Evolutionary conservation across 495 filamentous ascomycete genomes (phyloP).

Genomic region (Daldinia caldariorum): DNA sequence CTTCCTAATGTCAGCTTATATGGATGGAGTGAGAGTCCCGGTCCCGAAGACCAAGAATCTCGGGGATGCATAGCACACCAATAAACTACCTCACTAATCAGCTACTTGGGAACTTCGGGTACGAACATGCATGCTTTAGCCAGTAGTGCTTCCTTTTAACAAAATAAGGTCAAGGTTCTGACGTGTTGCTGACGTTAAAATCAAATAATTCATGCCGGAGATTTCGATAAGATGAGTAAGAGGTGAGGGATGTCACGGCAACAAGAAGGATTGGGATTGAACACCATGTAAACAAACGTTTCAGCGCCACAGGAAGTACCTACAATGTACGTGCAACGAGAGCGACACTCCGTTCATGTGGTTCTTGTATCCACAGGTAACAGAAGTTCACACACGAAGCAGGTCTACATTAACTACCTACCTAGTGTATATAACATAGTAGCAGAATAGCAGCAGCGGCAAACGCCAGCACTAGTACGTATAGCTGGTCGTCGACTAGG

Average conservation of each 20-base stretch:
- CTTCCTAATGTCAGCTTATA: background rate
- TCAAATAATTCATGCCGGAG: slow-evolving; percentile 15
- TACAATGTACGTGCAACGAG: slow-evolving; percentile 5
- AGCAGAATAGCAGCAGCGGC: slow-evolving; percentile 11
- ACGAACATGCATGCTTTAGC: background rate
- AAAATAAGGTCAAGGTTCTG: slow-evolving; percentile 12
- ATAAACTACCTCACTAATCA: background rate
- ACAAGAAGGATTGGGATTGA: slow-evolving; percentile 22
- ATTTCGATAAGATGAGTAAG: slow-evolving; percentile 18
- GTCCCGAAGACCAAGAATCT: background rate
- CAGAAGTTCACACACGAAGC: slow-evolving; percentile 27
- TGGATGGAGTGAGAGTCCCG: background rate
- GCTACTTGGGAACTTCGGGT: background rate
- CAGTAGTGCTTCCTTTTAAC: slow-evolving; percentile 5
- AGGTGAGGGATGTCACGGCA: slow-evolving; percentile 28
- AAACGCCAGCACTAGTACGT: background rate
- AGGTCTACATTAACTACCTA: slow-evolving; percentile 29
- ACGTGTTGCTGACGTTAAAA: slow-evolving; percentile 29
- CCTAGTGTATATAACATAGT: slow-evolving; percentile 25
- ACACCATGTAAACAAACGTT: slow-evolving; percentile 21
- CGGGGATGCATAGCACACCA: background rate
- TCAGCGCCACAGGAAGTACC: slow-evolving; percentile 4
- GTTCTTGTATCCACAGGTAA: slow-evolving; percentile 9
- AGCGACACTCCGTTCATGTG: slow-evolving; percentile 13
- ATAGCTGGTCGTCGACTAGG: slow-evolving; percentile 7